Evolutionary conservation across 352 stramenopile species (phyloP).

Genomic region (Pythium brassicae): DNA sequence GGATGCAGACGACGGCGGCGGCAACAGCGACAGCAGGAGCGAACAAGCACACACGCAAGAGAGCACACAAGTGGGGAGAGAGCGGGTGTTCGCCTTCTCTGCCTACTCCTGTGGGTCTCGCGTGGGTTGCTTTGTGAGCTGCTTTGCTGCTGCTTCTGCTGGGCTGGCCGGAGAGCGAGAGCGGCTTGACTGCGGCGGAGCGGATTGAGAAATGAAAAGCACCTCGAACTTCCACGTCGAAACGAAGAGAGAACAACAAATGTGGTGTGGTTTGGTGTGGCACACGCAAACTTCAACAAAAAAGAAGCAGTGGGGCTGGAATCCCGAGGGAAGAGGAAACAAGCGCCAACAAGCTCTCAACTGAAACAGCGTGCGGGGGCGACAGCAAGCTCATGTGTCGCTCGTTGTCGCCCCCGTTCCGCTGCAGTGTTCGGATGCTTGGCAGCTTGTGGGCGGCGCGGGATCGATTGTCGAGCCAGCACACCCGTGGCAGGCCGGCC

Average conservation of each 20-base stretch:
- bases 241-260: neutral
- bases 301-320: constrained; percentile 22
- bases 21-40: neutral
- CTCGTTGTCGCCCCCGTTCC: no score
- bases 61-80: neutral
- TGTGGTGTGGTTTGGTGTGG: constrained; percentile 3
- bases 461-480: neutral
- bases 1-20: neutral
- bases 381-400: no score
- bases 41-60: neutral
- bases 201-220: neutral
- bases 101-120: neutral
- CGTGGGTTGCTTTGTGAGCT: neutral
- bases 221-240: neutral
- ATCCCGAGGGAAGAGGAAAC: no score
- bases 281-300: constrained; percentile 24
- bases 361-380: no score
- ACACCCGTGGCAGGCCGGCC: no score
- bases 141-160: neutral
- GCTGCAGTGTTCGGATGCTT: no score
- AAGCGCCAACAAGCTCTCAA: no score
- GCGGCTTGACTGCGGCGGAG: neutral
- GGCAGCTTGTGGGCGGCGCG: no score
- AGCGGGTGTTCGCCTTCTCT: neutral
- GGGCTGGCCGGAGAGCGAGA: neutral